These are phyloP conservation scores for Hypsizygus marmoreus DNA, from an alignment of 768 basidiomycete species.

Conservation along the genomic window DNA sequence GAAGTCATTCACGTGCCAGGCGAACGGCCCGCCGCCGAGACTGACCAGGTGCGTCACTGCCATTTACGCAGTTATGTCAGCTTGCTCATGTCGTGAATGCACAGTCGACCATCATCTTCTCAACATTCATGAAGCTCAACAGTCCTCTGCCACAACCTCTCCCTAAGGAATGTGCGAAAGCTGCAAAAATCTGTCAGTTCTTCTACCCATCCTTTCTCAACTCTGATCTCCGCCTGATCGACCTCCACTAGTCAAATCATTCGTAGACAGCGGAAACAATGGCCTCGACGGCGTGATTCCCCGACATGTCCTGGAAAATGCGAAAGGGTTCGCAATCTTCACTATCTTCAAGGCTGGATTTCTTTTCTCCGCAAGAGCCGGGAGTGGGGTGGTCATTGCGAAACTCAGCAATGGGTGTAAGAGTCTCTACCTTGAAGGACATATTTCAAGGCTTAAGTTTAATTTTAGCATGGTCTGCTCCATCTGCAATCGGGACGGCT, in stretches of 20 bases:
- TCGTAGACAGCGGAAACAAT: conserved; percentile 79
- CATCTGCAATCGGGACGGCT: conserved; percentile 92
- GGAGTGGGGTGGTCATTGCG: conserved; percentile 88
- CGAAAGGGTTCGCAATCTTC: conserved; percentile 86
- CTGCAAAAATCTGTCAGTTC: conserved; percentile 79
- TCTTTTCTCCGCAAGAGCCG: conserved; percentile 77
- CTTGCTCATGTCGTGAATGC: too few species aligned
- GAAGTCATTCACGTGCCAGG: too few species aligned
- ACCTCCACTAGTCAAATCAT: conserved; percentile 70
- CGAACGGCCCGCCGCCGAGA: too few species aligned
- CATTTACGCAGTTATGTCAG: too few species aligned
- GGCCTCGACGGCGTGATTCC: conserved; percentile 78
- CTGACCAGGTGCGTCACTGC: too few species aligned
- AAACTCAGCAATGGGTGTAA: conserved; percentile 77
- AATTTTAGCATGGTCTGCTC: conserved; percentile 87
- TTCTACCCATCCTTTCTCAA: conserved; percentile 4
- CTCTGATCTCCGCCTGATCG: background rate
- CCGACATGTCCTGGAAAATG: conserved; percentile 48
- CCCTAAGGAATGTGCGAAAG: conserved; percentile 84
- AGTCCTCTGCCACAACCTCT: conserved; percentile 59
- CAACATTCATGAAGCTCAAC: conserved; percentile 44
- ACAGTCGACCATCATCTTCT: too few species aligned
- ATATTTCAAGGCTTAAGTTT: too few species aligned
- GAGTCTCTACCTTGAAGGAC: too few species aligned
- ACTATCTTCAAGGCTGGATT: conserved; percentile 81